Evolutionary conservation across 371 early-diverging fungal species (phyloP), one percentile per base, ranked within the genome.

Genomic region (Funneliformis caledonium): DNA sequence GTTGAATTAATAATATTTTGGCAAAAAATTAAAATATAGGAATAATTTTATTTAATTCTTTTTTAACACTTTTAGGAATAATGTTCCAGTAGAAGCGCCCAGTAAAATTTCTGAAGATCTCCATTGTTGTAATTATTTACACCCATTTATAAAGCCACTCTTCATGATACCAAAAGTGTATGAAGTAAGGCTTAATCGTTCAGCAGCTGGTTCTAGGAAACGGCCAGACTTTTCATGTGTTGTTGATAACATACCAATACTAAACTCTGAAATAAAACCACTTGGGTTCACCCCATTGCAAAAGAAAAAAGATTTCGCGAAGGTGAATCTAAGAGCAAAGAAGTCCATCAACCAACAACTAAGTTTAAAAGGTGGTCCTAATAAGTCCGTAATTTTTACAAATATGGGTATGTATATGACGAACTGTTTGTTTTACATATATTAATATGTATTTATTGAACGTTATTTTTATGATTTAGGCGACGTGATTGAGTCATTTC

Each of bases 351-450:
- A 79, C 22, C 64, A 79, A 68, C 79, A 69, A 68, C 14, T 79
- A 26, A 79, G 2, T 26, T 26, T 45, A 43, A 79, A 79, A 79
- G 79, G 79, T 64, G 79, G 79, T 22, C 69, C 79, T 33, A 42
- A 26, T 7, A 14, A 79, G 22, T n/a, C 52, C 42, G 45, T 22
- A 14, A 19, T 62, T n/a, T 50, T 79, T 26, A 64, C 48, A 42
- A 79, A 79, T 79, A 79, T 79, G 79, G 79, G 79, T 79, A 79
- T 77, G 64, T n/a, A n/a, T 64, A 73, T 33, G 16, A 70, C 19
- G 16, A 33, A 70, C 14, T 47, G 67, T 67, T 16, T 67, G 16
- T 37, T 37, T 67, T 16, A 16, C 16, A 67, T 60, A 47, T 33
- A 4, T 31, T 11, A 67, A 42, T 42, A 67, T 67, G n/a, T n/a